Evolutionary conservation across 2,329 filamentous ascomycete species (phyloP).

Genomic region (Verticillium dahliae): DNA sequence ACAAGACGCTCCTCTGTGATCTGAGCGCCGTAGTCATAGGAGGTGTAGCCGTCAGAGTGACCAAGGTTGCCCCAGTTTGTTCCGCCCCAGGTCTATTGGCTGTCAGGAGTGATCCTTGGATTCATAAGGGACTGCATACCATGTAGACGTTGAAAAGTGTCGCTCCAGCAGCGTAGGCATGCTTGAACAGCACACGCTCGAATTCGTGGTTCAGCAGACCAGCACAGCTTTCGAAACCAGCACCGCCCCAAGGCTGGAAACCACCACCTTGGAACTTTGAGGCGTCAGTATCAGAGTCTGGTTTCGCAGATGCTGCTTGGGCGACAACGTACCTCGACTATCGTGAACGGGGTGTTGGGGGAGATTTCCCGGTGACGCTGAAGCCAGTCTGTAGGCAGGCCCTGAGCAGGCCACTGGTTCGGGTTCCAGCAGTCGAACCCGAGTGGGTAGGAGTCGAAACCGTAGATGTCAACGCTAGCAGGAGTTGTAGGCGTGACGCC

Average conservation of each 20-base stretch:
- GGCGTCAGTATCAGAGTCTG: slow-evolving; percentile 16
- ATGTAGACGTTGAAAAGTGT: slow-evolving; percentile 67
- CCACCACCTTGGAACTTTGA: slow-evolving; percentile 52
- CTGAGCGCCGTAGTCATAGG: slow-evolving; percentile 37
- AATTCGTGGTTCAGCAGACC: slow-evolving; percentile 60
- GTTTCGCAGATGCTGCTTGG: too few species aligned
- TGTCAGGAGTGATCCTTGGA: too few species aligned
- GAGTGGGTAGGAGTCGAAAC: slow-evolving; percentile 41
- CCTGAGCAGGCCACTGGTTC: slow-evolving; percentile 49
- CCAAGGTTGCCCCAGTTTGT: slow-evolving; percentile 75
- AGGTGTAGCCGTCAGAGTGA: slow-evolving; percentile 52
- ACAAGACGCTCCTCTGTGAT: slow-evolving; percentile 62
- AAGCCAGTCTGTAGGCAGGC: slow-evolving; percentile 52
- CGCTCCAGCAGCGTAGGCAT: slow-evolving; percentile 54
- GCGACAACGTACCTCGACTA: slow-evolving; percentile 39
- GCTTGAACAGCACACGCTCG: slow-evolving; percentile 69
- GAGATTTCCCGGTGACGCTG: slow-evolving; percentile 52
- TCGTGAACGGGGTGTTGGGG: slow-evolving; percentile 57
- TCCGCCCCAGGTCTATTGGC: slow-evolving; percentile 54
- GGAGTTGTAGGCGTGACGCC: slow-evolving; percentile 13
- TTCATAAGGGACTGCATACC: slow-evolving; percentile 28
- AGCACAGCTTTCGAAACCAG: slow-evolving; percentile 59
- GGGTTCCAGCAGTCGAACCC: slow-evolving; percentile 39
- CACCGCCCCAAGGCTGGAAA: slow-evolving; percentile 66
- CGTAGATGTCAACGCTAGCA: slow-evolving; percentile 29